Percentiles rank a stretch among this genome's conserved stretches.
These are phyloP conservation scores for Quillaja saponaria DNA, from an alignment of 306 rosid genomes.

Conservation along the genomic window DNA sequence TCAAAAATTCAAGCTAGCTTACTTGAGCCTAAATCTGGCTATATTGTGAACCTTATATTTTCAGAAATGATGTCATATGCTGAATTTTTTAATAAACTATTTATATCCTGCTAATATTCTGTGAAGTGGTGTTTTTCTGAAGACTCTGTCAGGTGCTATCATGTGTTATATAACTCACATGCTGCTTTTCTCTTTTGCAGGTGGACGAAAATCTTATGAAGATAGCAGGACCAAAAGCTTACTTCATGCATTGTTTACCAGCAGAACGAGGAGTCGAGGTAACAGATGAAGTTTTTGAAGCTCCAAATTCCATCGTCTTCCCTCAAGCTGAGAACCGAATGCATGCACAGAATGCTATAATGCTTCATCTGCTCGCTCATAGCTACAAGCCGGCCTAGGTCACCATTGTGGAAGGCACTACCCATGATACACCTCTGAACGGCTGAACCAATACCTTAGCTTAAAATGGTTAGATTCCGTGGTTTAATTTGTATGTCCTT, in stretches of 20 bases:
- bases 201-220: slow-evolving; percentile 74
- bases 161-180: no score
- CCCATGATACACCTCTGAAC: no score
- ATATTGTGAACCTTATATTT: no score
- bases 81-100: no score
- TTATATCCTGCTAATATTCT: no score
- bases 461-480: background rate
- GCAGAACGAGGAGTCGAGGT: slow-evolving; percentile 99
- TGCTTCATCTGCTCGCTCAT: slow-evolving; percentile 82
- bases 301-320: slow-evolving; percentile 87
- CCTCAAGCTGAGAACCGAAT: slow-evolving; percentile 96
- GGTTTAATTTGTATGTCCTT: slow-evolving; percentile 11
- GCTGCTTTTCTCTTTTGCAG: slow-evolving; percentile 37
- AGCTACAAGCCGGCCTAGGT: slow-evolving; percentile 7
- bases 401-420: no score
- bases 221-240: slow-evolving; percentile 76
- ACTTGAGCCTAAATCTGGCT: no score
- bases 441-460: no score
- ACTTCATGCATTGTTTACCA: slow-evolving; percentile 95
- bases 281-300: slow-evolving; percentile 83
- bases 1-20: no score
- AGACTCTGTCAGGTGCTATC: no score
- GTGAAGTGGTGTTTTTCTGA: no score
- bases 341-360: slow-evolving; percentile 95
- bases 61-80: no score